Evolutionary conservation across 257 asterid genomes (phyloP), one percentile per base, ranked within the genome.

Genomic region (Avicennia marina): DNA sequence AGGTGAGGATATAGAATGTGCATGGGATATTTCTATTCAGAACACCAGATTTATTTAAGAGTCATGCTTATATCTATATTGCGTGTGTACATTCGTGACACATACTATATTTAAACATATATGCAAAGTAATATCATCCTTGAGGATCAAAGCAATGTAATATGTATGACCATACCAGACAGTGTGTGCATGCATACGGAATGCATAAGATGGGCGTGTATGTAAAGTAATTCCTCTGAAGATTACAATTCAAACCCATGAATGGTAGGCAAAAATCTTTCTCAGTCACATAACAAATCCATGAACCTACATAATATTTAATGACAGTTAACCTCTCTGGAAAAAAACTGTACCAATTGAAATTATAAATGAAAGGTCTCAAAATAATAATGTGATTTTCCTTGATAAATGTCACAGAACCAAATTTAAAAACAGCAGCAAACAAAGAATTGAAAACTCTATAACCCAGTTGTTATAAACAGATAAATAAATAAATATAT

Each of bases 261-360:
- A 27, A 49, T 18, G 27, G 27, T 16, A 22, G 24, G 41, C 29
- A 27, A 56, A 65, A 34, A 39, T 45, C 26, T n/a, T 48, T 11
- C 25, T 36, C 36, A 27, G 44, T 45, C 39, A 27, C 46, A 16
- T 43, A 26, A 21, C 33, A 48, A 38, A 63, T 42, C 16, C 50
- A 63, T 36, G 52, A 44, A 63, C 20, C 41, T 32, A 53, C n/a
- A n/a, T n/a, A n/a, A n/a, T n/a, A n/a, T n/a, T 38, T 48, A 41
- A 10, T 44, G 26, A 3, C 20, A 39, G 25, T 6, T 17, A 49
- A 69, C 41, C 32, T 48, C 44, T 42, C 57, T 54, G 45, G 24
- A 26, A 77, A 32, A 36, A 46, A 20, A 66, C 31, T n/a, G 26
- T n/a, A 42, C 27, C 26, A 18, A 24, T 22, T 15, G 52, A 53